Conservation (phyloP, 176 grass and related monocot genomes). For the Ensete glaucum region DNA sequence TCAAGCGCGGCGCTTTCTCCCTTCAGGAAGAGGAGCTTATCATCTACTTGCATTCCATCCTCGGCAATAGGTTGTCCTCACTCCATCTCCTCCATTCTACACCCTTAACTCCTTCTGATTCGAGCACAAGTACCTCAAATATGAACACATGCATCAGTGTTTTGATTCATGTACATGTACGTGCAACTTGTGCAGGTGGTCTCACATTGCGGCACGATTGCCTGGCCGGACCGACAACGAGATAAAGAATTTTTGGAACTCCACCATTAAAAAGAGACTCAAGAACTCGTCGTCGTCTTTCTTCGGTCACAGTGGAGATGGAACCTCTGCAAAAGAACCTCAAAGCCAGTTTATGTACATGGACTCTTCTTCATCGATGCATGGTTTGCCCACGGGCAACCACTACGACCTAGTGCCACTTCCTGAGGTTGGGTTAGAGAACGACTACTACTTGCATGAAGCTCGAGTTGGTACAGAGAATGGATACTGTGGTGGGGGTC, state of each 20-base stretch:
- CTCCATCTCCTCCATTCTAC: background rate
- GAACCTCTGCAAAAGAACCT: slow-evolving; percentile 24
- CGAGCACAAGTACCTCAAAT: too few species aligned
- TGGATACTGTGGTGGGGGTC: slow-evolving; percentile 24
- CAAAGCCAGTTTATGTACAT: slow-evolving; percentile 35
- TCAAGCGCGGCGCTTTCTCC: slow-evolving; percentile 95
- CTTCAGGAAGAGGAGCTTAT: slow-evolving; percentile 90
- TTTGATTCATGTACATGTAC: too few species aligned
- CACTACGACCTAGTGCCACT: slow-evolving; percentile 54
- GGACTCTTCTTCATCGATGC: slow-evolving; percentile 46
- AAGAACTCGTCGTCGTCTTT: slow-evolving; percentile 29
- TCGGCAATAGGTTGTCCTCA: slow-evolving; percentile 62
- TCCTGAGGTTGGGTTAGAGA: slow-evolving; percentile 34
- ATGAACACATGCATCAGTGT: too few species aligned
- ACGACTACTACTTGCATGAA: slow-evolving; percentile 32
- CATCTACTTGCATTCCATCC: slow-evolving; percentile 72
- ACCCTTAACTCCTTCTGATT: too few species aligned
- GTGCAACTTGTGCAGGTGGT: slow-evolving; percentile 41
- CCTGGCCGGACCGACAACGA: slow-evolving; percentile 92
- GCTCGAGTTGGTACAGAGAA: slow-evolving; percentile 18
- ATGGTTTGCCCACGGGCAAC: slow-evolving; percentile 15
- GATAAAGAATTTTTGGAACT: slow-evolving; percentile 99
- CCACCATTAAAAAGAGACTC: slow-evolving; percentile 82
- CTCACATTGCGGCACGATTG: slow-evolving; percentile 73
- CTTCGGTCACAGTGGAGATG: slow-evolving; percentile 20